Conservation (phyloP, 148 eudicot genomes). For the Amaranthus palmeri region DNA sequence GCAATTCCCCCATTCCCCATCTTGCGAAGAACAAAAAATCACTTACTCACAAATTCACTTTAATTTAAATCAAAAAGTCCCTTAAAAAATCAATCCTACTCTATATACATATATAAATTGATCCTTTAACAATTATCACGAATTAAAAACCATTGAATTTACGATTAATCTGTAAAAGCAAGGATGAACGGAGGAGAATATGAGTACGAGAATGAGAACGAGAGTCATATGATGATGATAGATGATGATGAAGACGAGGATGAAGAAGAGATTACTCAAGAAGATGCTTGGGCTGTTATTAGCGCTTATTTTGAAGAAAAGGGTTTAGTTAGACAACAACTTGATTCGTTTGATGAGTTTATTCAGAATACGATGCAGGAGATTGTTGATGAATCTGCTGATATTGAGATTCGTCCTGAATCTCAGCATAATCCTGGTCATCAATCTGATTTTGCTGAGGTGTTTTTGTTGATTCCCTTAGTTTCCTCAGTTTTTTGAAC, state of each 20-base stretch:
- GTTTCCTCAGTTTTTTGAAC: background rate
- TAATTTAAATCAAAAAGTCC: no score
- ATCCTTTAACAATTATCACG: no score
- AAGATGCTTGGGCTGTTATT: conserved; percentile 96
- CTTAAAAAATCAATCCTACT: no score
- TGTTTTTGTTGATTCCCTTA: background rate
- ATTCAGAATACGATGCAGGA: conserved; percentile 99
- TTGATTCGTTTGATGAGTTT: conserved; percentile 94
- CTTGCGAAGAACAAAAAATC: no score
- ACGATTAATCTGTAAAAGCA: background rate
- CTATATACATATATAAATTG: no score
- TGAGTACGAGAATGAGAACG: conserved; percentile 22
- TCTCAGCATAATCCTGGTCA: conserved; percentile 94
- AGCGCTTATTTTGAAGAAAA: conserved; percentile 93
- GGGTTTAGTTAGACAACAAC: conserved; percentile 85
- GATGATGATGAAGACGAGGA: conserved; percentile 32
- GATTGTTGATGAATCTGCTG: conserved; percentile 87
- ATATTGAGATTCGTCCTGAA: conserved; percentile 91
- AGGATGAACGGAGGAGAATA: conserved; percentile 20
- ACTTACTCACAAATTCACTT: no score
- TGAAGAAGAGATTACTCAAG: conserved; percentile 89
- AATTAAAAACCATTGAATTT: background rate
- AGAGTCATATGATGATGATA: conserved; percentile 6
- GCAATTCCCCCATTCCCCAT: no score
- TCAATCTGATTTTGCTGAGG: conserved; percentile 87